Base-by-base conservation (phyloP, 306 rosid species). In the Aeschynomene evenia region DNA sequence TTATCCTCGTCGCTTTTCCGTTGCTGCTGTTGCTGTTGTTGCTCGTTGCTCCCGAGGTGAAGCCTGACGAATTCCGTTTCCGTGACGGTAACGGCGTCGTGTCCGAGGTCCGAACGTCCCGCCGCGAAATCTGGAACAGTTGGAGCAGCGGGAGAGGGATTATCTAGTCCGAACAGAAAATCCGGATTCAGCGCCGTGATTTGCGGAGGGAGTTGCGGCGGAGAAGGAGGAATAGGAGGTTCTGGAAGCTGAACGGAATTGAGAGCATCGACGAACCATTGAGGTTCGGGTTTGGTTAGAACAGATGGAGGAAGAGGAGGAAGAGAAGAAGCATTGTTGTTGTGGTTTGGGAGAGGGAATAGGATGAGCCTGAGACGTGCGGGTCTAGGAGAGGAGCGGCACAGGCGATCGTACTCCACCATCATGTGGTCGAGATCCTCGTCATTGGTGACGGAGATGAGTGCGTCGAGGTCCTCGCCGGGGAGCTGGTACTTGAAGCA, bases 371-470 rank as follows among this genome's bases (percentile, higher is more conserved):
- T 57, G 66, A 93, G 53, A 60, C 96, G 58, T 1, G 97, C 90
- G 2, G 98, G 94, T 71, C 85, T 85, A 14, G 88, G 74, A 1
- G 94, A 93, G 31, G 83, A 60, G 20, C 96, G 90, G 63, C 23
- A 63, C 75, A 90, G 53, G 2, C 97, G 91, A 70, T 93, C 97
- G 56, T 83, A 90, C 85, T 93, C 97, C 37, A 85, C 50, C 96
- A 93, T 88, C 91, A 90, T 80, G 48, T 88, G 90, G 37, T 86
- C 91, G 13, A 93, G 91, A 76, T 93, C 97, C 19, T 93, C 98
- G 10, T 90, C 94, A 43, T 86, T 88, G 64, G 86, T 86, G 45
- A 93, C 96, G 28, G 98, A 93, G 58, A 90, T 90, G 67, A 93
- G 78, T 6, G 97, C 89, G 55, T 93, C 97, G 71, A 93, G 97